Conservation (phyloP, 441 rosid species). For the Jatropha multifida region DNA sequence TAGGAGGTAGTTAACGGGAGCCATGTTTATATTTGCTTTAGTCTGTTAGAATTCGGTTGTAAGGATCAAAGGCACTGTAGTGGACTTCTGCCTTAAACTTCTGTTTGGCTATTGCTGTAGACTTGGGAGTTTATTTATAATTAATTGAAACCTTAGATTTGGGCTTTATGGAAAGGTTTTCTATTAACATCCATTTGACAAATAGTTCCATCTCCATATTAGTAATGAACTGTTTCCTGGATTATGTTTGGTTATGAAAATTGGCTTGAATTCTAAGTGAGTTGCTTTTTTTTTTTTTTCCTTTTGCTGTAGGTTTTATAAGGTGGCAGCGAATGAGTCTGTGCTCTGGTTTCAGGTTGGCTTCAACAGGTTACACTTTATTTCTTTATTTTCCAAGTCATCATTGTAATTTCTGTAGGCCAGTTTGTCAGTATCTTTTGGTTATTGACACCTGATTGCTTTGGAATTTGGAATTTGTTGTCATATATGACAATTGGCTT, state of each 20-base stretch:
- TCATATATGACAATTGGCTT: slow-evolving; percentile 1
- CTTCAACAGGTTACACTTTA: slow-evolving; percentile 80
- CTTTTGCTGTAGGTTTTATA: slow-evolving; percentile 66
- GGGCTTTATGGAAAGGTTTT: background rate
- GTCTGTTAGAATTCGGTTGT: background rate
- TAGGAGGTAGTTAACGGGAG: background rate
- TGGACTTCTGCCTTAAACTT: background rate
- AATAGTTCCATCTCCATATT: background rate
- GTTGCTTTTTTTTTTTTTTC: slow-evolving; percentile 5
- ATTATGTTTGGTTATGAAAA: background rate
- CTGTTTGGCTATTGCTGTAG: background rate
- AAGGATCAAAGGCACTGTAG: background rate
- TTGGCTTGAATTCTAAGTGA: slow-evolving; percentile 21
- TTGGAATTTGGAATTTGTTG: background rate
- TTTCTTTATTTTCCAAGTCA: slow-evolving; percentile 33
- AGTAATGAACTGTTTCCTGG: background rate
- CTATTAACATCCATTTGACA: background rate
- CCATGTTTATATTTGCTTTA: slow-evolving; percentile 5
- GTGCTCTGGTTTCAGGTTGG: slow-evolving; percentile 99
- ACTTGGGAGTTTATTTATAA: background rate
- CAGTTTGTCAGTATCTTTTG: background rate
- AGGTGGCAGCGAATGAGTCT: slow-evolving; percentile 53
- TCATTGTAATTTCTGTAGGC: slow-evolving; percentile 8
- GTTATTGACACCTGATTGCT: slow-evolving; percentile 2
- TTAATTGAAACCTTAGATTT: background rate